phyloP scores from a whole-genome alignment of 2,329 filamentous ascomycete species.

The Amphichorda felina region DNA sequence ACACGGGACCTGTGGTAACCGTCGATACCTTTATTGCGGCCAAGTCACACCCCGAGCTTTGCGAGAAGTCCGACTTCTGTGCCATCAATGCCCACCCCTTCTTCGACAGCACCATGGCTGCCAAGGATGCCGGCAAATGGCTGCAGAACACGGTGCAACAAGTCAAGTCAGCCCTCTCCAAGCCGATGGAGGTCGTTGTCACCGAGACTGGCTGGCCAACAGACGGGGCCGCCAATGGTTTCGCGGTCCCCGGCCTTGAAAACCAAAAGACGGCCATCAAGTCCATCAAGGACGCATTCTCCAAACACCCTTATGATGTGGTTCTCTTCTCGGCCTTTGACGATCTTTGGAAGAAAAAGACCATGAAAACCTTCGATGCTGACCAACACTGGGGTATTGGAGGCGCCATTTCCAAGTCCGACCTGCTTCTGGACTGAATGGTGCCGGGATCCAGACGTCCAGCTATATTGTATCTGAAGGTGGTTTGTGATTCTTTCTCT shows the following conservation, averaged over 20 bases:
- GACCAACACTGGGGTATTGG: slow-evolving; percentile 69
- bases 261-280: slow-evolving; percentile 56
- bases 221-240: slow-evolving; percentile 50
- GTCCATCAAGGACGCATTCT: slow-evolving; percentile 51
- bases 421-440: no score
- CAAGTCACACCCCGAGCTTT: slow-evolving; percentile 56
- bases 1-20: slow-evolving; percentile 60
- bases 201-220: slow-evolving; percentile 82
- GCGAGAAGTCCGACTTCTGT: slow-evolving; percentile 63
- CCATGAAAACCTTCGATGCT: slow-evolving; percentile 50
- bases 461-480: no score
- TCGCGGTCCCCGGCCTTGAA: slow-evolving; percentile 53
- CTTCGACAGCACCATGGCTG: slow-evolving; percentile 55
- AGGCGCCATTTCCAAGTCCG: slow-evolving; percentile 13
- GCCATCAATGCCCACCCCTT: slow-evolving; percentile 77
- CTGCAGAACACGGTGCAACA: slow-evolving; percentile 41
- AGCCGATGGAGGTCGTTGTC: slow-evolving; percentile 53
- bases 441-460: no score
- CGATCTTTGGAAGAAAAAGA: slow-evolving; percentile 66
- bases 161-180: slow-evolving; percentile 27
- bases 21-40: slow-evolving; percentile 68
- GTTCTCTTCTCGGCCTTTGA: slow-evolving; percentile 74
- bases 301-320: slow-evolving; percentile 34
- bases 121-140: slow-evolving; percentile 55
- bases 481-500: neutral